A percentile compares a stretch with the other conserved stretches of the same genome.
phyloP scores from a whole-genome alignment of 2,329 filamentous ascomycete genomes.

The Camillea tinctor region DNA sequence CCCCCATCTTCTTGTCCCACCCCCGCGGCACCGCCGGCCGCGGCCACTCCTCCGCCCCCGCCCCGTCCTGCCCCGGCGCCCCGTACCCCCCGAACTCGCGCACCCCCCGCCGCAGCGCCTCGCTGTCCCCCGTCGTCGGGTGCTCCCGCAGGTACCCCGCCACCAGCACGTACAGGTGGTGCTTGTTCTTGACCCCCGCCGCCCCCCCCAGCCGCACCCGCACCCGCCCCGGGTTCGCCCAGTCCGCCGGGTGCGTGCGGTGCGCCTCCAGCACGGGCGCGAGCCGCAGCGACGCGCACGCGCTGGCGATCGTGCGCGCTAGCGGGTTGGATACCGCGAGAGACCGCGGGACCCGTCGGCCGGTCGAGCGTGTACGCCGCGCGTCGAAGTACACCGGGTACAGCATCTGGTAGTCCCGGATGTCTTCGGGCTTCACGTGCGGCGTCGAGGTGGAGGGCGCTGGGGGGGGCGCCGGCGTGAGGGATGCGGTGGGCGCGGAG shows the following conservation, averaged over 20 bases:
- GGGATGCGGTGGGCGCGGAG: conserved; percentile 29
- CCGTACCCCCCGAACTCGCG: conserved; percentile 74
- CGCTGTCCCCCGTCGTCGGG: conserved; percentile 69
- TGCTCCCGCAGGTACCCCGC: conserved; percentile 73
- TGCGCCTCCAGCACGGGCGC: conserved; percentile 82
- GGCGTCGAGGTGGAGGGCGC: conserved; percentile 32
- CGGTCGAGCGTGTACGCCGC: conserved; percentile 69
- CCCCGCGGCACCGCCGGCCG: conserved; percentile 75
- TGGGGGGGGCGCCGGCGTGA: conserved; percentile 16
- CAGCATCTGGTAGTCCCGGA: conserved; percentile 80
- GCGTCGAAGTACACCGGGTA: conserved; percentile 97
- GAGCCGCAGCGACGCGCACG: conserved; percentile 70
- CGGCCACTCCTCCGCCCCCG: conserved; percentile 66
- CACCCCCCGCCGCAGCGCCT: conserved; percentile 65
- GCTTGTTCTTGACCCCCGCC: conserved; percentile 67
- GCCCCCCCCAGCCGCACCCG: conserved; percentile 68
- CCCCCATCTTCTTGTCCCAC: conserved; percentile 75
- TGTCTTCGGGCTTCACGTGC: conserved; percentile 50
- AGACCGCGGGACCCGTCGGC: conserved; percentile 70
- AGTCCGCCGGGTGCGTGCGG: conserved; percentile 94
- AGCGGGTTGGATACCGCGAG: conserved; percentile 82
- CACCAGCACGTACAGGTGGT: conserved; percentile 82
- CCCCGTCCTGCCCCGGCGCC: conserved; percentile 55
- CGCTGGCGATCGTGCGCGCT: conserved; percentile 83
- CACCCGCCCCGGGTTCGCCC: conserved; percentile 92